Conservation (phyloP, 306 rosid genomes). For the Castanospermum australe region DNA sequence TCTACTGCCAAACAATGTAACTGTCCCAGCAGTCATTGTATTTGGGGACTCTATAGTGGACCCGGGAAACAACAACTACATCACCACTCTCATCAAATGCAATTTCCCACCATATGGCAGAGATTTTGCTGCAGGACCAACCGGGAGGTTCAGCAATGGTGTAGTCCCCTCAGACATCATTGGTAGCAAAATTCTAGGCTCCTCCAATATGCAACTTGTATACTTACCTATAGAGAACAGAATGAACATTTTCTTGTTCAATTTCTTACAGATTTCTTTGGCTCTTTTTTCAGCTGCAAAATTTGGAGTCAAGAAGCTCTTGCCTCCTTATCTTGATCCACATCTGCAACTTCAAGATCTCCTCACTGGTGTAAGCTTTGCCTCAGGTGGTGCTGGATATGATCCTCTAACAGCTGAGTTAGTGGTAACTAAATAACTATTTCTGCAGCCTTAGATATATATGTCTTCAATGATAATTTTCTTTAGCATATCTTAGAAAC, state of each 20-base stretch:
- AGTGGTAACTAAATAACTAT: slow-evolving; percentile 37
- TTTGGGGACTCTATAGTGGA: slow-evolving; percentile 86
- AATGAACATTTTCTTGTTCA: neutral
- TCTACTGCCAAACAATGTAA: slow-evolving; percentile 36
- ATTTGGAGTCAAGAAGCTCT: slow-evolving; percentile 59
- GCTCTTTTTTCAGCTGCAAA: slow-evolving; percentile 48
- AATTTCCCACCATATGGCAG: slow-evolving; percentile 77
- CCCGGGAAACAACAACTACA: slow-evolving; percentile 66
- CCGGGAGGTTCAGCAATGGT: slow-evolving; percentile 81
- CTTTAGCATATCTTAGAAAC: neutral
- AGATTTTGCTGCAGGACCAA: slow-evolving; percentile 55
- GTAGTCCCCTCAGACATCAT: slow-evolving; percentile 55
- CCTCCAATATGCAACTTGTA: neutral
- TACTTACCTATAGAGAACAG: neutral
- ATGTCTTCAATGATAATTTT: neutral
- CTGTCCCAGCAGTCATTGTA: slow-evolving; percentile 59
- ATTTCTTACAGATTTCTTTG: neutral
- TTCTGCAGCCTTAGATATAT: neutral
- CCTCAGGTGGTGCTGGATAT: slow-evolving; percentile 81
- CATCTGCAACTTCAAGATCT: slow-evolving; percentile 52
- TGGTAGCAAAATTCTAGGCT: slow-evolving; percentile 34
- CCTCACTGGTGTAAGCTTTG: slow-evolving; percentile 78
- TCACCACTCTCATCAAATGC: slow-evolving; percentile 50
- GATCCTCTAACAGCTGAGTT: slow-evolving; percentile 74
- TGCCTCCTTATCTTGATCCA: slow-evolving; percentile 74